Evolutionary conservation across 73 alveolate species (phyloP), one percentile per base, ranked within the genome.

Genomic region (Blepharisma japonicum): DNA sequence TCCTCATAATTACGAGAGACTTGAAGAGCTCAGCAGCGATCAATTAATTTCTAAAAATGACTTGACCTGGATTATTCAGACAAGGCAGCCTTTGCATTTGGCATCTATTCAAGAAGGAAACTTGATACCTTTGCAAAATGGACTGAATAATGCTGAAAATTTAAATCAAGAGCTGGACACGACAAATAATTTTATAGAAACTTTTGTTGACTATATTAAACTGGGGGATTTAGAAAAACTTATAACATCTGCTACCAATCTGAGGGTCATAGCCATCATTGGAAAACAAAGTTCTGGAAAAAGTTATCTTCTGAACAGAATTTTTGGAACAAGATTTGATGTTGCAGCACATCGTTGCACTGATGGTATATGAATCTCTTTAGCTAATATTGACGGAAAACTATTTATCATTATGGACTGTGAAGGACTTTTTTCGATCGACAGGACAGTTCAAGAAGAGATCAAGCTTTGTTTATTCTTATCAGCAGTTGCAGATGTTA

Each of bases 271-370:
- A 6, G 1, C 87, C 0, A 83, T 83, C 6, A 81, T 83, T 0
- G 96, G 96, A 0, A 81, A 71, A 46, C 72, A 89, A 53, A 76
- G 87, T 42, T 77, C 89, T 21, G 96, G 96, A 20, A 89, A 89
- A 71, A 86, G 93, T 49, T 87, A 83, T 78, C 78, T 87, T 14
- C 42, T 89, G 49, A 89, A 86, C 4, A 81, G 93, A 87, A 9
- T 89, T 7, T 86, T 89, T 66, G 96, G 96, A 11, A 86, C 93
- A 67, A 61, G 92, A 67, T 89, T 89, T 71, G 77, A 86, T 46
- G 96, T 89, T 0, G 83, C 93, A 14, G 85, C 96, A 5, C 66
- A 86, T 6, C 68, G 96, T 66, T 89, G 96, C 81, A 89, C 96
- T 68, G 96, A 89, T 55, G 96, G 96, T 4, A 88, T 89, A n/a